These are phyloP conservation scores for Fibroporia radiculosa DNA, from an alignment of 768 basidiomycete genomes.

Conservation along the genomic window DNA sequence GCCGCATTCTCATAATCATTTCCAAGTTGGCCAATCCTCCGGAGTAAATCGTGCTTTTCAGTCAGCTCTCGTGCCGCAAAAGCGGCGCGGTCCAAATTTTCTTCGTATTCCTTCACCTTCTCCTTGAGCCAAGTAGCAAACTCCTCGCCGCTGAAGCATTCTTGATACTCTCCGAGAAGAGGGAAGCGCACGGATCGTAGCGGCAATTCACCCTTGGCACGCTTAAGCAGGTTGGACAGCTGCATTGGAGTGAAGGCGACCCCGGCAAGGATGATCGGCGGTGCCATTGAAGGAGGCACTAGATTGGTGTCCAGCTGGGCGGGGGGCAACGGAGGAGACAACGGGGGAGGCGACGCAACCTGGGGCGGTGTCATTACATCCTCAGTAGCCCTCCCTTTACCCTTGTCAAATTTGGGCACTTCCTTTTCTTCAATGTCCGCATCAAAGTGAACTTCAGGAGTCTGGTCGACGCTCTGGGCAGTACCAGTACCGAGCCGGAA, in stretches of 20 bases:
- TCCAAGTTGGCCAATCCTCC: constrained; percentile 76
- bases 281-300: constrained; percentile 32
- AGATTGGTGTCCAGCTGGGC: constrained; percentile 25
- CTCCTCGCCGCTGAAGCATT: constrained; percentile 86
- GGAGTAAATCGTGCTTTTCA: constrained; percentile 46
- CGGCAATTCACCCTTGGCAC: constrained; percentile 66
- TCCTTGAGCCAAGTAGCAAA: constrained; percentile 78
- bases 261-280: constrained; percentile 69
- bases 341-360: constrained; percentile 48
- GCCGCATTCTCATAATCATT: constrained; percentile 74
- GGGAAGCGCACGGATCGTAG: constrained; percentile 69
- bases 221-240: constrained; percentile 60
- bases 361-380: constrained; percentile 23
- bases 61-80: constrained; percentile 53
- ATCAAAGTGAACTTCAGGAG: constrained; percentile 22
- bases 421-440: constrained; percentile 22
- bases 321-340: constrained; percentile 51
- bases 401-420: constrained; percentile 69
- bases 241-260: constrained; percentile 57
- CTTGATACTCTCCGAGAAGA: constrained; percentile 74
- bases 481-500: constrained; percentile 50
- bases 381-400: constrained; percentile 63
- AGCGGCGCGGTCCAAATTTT: constrained; percentile 71
- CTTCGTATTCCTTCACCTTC: constrained; percentile 71
- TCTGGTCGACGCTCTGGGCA: constrained; percentile 4